Percentiles rank a stretch among this genome's conserved stretches.
phyloP scores from a whole-genome alignment of 2,329 filamentous ascomycete species.

The Paecilomyces niveus region DNA sequence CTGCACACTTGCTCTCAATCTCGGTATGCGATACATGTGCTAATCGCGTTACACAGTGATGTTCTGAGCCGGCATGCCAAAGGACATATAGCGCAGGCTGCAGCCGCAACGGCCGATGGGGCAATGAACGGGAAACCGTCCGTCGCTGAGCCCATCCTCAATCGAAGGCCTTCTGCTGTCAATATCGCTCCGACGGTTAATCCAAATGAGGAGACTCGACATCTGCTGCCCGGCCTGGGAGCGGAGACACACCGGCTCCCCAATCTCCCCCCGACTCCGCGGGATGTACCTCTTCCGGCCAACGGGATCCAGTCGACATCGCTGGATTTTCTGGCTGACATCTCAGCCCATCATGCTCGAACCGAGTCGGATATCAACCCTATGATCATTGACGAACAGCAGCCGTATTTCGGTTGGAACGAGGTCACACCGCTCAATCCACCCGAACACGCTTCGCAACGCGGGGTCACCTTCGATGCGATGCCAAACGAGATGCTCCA shows the following conservation, averaged over 20 bases:
- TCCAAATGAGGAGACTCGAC: constrained; percentile 9
- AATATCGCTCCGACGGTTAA: constrained; percentile 6
- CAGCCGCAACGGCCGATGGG: constrained; percentile 5
- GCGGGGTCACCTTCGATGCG: constrained; percentile 17
- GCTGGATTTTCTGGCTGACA: constrained; percentile 33
- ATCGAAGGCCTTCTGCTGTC: constrained; percentile 17
- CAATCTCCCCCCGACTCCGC: constrained; percentile 12
- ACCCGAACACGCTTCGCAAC: constrained; percentile 14
- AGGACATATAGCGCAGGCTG: constrained; percentile 34
- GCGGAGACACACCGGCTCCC: constrained; percentile 11
- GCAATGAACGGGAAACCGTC: constrained; percentile 24
- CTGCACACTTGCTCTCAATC: not conserved
- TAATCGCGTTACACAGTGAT: constrained; percentile 28
- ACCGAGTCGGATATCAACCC: constrained; percentile 18
- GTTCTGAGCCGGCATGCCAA: constrained; percentile 47
- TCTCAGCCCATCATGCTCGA: constrained; percentile 27
- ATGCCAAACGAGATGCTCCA: constrained; percentile 27
- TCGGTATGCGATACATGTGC: not conserved
- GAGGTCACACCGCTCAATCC: constrained; percentile 12
- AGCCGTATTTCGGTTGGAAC: constrained; percentile 24
- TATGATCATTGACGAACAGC: constrained; percentile 22
- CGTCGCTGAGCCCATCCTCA: constrained; percentile 19
- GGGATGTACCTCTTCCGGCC: constrained; percentile 20
- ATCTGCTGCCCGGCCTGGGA: constrained; percentile 9
- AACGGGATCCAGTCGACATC: constrained; percentile 27